Percentiles rank a stretch among this genome's conserved stretches.
Conservation (phyloP, 2,329 filamentous ascomycete genomes). For the Nigrospora oryzae region DNA sequence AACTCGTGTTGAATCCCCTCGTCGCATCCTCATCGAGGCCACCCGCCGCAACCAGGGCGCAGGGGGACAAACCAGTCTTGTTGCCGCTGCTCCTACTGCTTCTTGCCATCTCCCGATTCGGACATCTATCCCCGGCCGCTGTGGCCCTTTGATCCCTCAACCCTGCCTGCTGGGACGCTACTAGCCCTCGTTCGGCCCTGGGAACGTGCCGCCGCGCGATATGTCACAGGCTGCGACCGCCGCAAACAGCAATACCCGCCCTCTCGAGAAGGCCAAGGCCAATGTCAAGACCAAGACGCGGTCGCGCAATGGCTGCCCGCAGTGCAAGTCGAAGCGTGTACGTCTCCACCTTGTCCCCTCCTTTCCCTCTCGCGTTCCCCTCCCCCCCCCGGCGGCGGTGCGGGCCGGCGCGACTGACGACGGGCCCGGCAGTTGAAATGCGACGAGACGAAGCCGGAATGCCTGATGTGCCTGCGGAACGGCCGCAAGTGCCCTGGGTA, state of each 20-base stretch:
- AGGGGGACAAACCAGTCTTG: too few relatives aligned
- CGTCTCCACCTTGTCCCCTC: neutral
- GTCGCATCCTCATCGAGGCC: too few relatives aligned
- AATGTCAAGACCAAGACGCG: slow-evolving; percentile 11
- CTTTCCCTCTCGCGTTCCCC: too few relatives aligned
- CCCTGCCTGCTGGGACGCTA: too few relatives aligned
- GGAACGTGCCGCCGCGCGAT: neutral
- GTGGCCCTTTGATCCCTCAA: too few relatives aligned
- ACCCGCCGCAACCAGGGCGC: too few relatives aligned
- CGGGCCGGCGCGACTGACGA: neutral
- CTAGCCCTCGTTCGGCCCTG: too few relatives aligned
- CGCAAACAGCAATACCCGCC: slow-evolving; percentile 2
- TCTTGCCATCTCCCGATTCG: too few relatives aligned
- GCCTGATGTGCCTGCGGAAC: slow-evolving; percentile 19
- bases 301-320: slow-evolving; percentile 20
- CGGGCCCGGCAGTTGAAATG: slow-evolving; percentile 17
- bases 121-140: too few relatives aligned
- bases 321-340: slow-evolving; percentile 21
- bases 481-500: slow-evolving; percentile 20
- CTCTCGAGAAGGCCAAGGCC: slow-evolving; percentile 1
- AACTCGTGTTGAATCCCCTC: too few relatives aligned
- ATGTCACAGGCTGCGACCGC: slow-evolving; percentile 1
- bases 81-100: too few relatives aligned
- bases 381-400: too few relatives aligned
- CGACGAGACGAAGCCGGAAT: slow-evolving; percentile 20